Conservation (phyloP, 2,329 filamentous ascomycete genomes). For the Fusarium chaquense region DNA sequence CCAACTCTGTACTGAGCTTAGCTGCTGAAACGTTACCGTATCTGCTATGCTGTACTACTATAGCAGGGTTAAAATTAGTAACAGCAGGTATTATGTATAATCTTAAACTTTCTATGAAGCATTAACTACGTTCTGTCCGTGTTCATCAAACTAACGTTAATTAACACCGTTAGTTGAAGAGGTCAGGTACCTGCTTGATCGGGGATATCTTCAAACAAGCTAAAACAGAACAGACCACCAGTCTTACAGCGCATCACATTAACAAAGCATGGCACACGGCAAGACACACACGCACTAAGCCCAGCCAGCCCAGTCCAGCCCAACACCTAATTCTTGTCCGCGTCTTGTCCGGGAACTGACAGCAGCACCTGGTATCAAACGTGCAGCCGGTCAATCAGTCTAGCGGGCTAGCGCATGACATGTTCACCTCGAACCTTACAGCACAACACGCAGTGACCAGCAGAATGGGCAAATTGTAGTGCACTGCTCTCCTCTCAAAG, state of each 20-base stretch:
- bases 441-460: not conserved
- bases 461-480: slow-evolving; percentile 32
- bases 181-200: slow-evolving; percentile 7
- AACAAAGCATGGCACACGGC: not conserved
- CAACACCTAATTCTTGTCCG: slow-evolving; percentile 1
- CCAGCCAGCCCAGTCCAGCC: not conserved
- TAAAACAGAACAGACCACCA: slow-evolving; percentile 20
- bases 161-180: not conserved
- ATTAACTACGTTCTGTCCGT: slow-evolving; percentile 11
- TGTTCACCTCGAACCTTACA: slow-evolving; percentile 17
- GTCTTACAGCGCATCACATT: not conserved
- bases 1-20: not conserved
- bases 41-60: not conserved
- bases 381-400: slow-evolving; percentile 41
- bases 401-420: slow-evolving; percentile 38
- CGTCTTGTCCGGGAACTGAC: slow-evolving; percentile 33
- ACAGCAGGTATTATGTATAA: slow-evolving; percentile 8
- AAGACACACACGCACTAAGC: not conserved
- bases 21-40: not conserved
- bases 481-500: slow-evolving; percentile 21
- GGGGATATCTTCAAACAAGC: slow-evolving; percentile 34
- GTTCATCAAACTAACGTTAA: slow-evolving; percentile 18
- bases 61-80: slow-evolving; percentile 41
- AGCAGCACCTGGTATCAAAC: slow-evolving; percentile 22
- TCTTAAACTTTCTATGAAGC: not conserved